Evolutionary conservation across 2,329 filamentous ascomycete species (phyloP), one percentile per base, ranked within the genome.

Genomic region (Ceratocystiopsis minuta): DNA sequence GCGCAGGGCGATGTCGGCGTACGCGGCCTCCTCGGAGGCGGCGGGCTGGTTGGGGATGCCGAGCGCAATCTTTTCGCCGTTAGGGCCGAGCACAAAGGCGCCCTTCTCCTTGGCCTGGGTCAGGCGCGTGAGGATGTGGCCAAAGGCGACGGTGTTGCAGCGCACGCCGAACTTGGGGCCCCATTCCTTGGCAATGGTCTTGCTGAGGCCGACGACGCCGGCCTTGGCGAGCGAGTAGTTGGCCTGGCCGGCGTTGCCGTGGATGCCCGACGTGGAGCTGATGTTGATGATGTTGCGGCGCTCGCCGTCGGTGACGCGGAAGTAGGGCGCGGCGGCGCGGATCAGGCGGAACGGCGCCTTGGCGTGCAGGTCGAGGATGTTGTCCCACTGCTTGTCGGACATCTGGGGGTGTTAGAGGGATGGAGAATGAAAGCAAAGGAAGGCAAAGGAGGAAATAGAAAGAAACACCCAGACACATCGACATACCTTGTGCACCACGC

Each of bases 111-210:
- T 93, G 6, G 81, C 80, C 12, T 76, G 80, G 12, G 86, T 93
- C 50, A 93, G 60, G 3, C 86, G 66, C 0, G 86, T 93, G 51
- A 74, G 63, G 50, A 93, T 88, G 55, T 79, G 72, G 0, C 86
- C 86, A 52, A 92, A 93, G 5, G 84, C 84, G 40, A 93, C 67
- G 3, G 83, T 85, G 59, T 93, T 93, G 35, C 78, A 72, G 45
- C 85, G 68, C 6, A 93, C 85, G 40, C 84, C 85, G 52, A 87
- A 93, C 34, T 67, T 60, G 0, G 82, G 84, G 1, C 85, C 85
- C 86, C 85, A 93, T 64, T 94, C 78, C 63, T 93, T 92, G 3
- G 85, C 84, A 54, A 93, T 84, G 2, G 84, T 86, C 65, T 90
- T 92, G 45, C 80, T 87, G 44, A 93, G 68, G 6, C 86, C 86